These are phyloP conservation scores for Pulveroboletus sp. DNA, from an alignment of 768 basidiomycete genomes.

Conservation along the genomic window DNA sequence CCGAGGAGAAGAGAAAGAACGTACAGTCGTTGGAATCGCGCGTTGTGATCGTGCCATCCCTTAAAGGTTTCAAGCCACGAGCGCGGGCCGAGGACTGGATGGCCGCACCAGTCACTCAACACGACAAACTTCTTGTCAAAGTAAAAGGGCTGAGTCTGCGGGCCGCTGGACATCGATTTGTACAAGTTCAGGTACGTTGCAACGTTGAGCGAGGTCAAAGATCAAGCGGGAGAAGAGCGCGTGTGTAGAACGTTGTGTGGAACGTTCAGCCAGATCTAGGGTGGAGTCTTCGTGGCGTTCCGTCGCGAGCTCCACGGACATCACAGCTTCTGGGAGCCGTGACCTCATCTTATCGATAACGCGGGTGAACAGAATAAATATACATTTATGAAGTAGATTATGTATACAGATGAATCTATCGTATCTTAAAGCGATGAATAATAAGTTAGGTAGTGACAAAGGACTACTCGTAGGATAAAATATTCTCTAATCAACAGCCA, in stretches of 20 bases:
- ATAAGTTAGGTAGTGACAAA: slow-evolving; percentile 14
- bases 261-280: not conserved
- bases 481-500: slow-evolving; percentile 2
- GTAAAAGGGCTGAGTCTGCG: slow-evolving; percentile 19
- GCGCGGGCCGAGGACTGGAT: not conserved
- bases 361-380: not conserved
- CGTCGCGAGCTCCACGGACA: not conserved
- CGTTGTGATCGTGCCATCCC: slow-evolving; percentile 93
- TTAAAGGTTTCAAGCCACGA: slow-evolving; percentile 25
- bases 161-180: slow-evolving; percentile 9
- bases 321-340: not conserved
- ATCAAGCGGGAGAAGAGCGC: not conserved
- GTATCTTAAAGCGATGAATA: not conserved
- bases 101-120: slow-evolving; percentile 80
- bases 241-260: not conserved
- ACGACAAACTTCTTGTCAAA: slow-evolving; percentile 79
- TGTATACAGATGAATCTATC: not conserved
- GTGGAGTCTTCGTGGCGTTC: not conserved
- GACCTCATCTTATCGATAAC: slow-evolving; percentile 18
- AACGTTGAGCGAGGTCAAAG: not conserved
- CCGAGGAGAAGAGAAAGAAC: slow-evolving; percentile 18
- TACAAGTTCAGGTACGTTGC: not conserved
- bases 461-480: not conserved
- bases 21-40: slow-evolving; percentile 90
- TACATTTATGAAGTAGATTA: not conserved